These are phyloP conservation scores for Taiwanofungus camphoratus DNA, from an alignment of 1,284 basidiomycete genomes.

Conservation along the genomic window DNA sequence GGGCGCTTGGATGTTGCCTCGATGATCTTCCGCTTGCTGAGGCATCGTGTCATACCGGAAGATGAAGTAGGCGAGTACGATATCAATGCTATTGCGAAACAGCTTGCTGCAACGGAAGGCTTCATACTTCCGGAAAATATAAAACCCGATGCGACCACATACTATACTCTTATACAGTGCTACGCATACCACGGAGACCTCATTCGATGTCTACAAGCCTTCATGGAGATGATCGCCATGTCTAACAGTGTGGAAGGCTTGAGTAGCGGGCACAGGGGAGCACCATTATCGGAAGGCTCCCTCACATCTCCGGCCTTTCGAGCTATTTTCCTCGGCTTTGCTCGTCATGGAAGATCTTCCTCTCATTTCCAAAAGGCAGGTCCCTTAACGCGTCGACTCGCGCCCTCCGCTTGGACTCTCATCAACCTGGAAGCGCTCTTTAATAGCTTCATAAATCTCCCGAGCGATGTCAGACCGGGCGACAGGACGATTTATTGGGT, in stretches of 20 bases:
- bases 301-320: conserved; percentile 47
- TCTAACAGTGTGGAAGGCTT: conserved; percentile 26
- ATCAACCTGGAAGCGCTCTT: conserved; percentile 52
- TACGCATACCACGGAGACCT: conserved; percentile 71
- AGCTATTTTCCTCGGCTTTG: conserved; percentile 74
- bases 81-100: conserved; percentile 29
- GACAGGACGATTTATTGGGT: conserved; percentile 56
- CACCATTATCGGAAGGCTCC: conserved; percentile 5
- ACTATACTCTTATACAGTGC: conserved; percentile 61
- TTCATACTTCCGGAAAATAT: conserved; percentile 41
- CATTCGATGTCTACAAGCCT: conserved; percentile 47
- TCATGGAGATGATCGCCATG: conserved; percentile 66
- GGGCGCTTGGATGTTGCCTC: conserved; percentile 49
- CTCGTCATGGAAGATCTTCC: conserved; percentile 40
- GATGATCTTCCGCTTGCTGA: conserved; percentile 59
- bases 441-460: conserved; percentile 48
- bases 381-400: conserved; percentile 2
- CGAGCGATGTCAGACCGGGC: conserved; percentile 36
- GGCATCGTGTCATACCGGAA: conserved; percentile 39
- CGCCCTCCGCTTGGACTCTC: conserved; percentile 42
- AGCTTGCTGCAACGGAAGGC: conserved; percentile 34
- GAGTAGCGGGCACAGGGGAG: conserved; percentile 3
- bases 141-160: conserved; percentile 60
- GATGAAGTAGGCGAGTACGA: conserved; percentile 27
- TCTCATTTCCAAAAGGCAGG: background rate